Evolutionary conservation across 768 basidiomycete genomes (phyloP).

Genomic region (Sporobolomyces pararoseus): DNA sequence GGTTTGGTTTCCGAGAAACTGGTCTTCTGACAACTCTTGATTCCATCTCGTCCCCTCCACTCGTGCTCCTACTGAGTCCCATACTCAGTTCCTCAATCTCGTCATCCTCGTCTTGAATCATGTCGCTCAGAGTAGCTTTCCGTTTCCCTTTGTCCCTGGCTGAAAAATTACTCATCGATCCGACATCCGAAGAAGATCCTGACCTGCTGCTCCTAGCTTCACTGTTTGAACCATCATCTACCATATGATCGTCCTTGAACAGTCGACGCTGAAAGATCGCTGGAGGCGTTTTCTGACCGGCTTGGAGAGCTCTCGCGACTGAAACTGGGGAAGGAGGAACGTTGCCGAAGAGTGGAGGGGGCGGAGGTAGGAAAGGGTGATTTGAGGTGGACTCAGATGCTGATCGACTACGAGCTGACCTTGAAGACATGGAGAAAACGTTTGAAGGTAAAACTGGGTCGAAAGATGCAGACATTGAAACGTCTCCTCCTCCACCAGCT

Average conservation of each 20-base stretch:
- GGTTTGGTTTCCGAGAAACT: constrained; percentile 28
- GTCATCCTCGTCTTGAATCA: constrained; percentile 31
- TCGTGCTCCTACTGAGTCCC: constrained; percentile 26
- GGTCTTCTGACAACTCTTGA: constrained; percentile 20
- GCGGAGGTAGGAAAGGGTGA: constrained; percentile 1
- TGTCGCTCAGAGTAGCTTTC: constrained; percentile 7
- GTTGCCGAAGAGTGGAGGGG: constrained; percentile 2
- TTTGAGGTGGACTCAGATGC: constrained; percentile 3
- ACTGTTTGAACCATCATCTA: constrained; percentile 17
- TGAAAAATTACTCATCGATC: neutral
- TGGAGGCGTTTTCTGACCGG: constrained; percentile 35
- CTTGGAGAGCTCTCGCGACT: constrained; percentile 30
- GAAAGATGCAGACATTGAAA: constrained; percentile 14
- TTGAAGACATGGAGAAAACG: neutral
- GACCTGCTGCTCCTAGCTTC: constrained; percentile 25
- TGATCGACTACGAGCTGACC: constrained; percentile 11
- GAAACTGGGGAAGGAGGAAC: constrained; percentile 35
- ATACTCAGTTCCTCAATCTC: constrained; percentile 31
- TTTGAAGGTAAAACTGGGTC: neutral
- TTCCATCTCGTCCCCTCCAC: constrained; percentile 13
- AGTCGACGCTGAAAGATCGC: constrained; percentile 32
- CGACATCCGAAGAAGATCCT: constrained; percentile 14
- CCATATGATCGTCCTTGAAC: constrained; percentile 32
- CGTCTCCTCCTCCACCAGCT: no score
- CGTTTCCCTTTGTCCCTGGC: neutral